Evolutionary conservation across 805 yeast genomes (phyloP).

Genomic region (Monosporozyma aquatica): DNA sequence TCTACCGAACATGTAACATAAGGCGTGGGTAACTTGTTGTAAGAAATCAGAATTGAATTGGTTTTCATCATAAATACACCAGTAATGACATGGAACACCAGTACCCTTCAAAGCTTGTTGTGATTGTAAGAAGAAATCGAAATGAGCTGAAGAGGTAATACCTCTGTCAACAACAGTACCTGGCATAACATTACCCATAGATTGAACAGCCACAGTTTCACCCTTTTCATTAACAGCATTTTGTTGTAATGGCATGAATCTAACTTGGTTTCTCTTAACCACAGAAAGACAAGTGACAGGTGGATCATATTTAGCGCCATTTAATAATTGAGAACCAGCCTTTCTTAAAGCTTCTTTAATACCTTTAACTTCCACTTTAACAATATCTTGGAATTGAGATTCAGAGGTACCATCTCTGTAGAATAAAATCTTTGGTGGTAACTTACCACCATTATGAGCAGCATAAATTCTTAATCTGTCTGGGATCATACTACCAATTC

Average conservation of each 20-base stretch:
- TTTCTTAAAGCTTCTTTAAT: constrained; percentile 13
- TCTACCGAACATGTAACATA: constrained; percentile 19
- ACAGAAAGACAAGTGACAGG: constrained; percentile 14
- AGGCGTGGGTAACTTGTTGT: constrained; percentile 15
- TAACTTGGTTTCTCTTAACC: constrained; percentile 19
- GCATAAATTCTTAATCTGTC: constrained; percentile 14
- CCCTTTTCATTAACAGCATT: constrained; percentile 16
- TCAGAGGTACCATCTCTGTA: constrained; percentile 23
- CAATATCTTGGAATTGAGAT: constrained; percentile 16
- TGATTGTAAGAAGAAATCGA: constrained; percentile 21
- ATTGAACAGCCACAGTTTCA: constrained; percentile 16
- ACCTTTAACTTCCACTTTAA: constrained; percentile 16
- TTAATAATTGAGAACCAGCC: constrained; percentile 7
- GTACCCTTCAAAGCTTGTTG: constrained; percentile 19
- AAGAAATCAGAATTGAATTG: constrained; percentile 13
- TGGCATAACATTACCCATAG: constrained; percentile 20
- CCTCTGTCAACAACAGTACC: constrained; percentile 22
- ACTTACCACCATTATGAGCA: constrained; percentile 14
- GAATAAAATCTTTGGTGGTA: constrained; percentile 17
- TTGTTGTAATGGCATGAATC: constrained; percentile 18
- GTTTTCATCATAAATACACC: constrained; percentile 20
- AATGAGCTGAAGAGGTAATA: constrained; percentile 19
- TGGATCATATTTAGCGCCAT: constrained; percentile 13
- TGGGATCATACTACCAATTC: constrained; percentile 12
- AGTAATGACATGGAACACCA: constrained; percentile 21